A percentile compares a stretch with the other conserved stretches of the same genome.
These are phyloP conservation scores for Elongisporangium senticosum DNA, from an alignment of 352 stramenopile genomes.

Conservation along the genomic window DNA sequence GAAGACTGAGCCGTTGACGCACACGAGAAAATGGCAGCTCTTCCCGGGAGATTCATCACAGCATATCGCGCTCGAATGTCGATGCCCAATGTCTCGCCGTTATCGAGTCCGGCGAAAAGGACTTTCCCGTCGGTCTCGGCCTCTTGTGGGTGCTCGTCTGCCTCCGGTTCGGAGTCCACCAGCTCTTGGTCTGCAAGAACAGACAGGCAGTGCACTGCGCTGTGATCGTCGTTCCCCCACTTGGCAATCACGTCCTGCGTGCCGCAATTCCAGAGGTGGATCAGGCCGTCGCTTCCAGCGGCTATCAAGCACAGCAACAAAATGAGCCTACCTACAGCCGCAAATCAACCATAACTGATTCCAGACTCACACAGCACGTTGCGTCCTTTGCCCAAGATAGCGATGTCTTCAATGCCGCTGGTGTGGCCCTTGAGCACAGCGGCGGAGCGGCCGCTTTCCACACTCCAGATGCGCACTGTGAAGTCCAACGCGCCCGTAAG, in stretches of 20 bases:
- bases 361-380: conserved; percentile 66
- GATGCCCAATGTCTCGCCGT: conserved; percentile 49
- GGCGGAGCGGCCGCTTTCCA: conserved; percentile 34
- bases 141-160: conserved; percentile 18
- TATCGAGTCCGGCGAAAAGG: conserved; percentile 59
- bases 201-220: conserved; percentile 42
- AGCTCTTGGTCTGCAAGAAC: conserved; percentile 30
- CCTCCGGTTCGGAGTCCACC: conserved; percentile 7
- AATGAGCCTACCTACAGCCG: not conserved
- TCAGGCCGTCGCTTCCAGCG: conserved; percentile 48
- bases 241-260: conserved; percentile 47
- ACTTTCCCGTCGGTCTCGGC: conserved; percentile 58
- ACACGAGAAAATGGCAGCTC: conserved; percentile 37
- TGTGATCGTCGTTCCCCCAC: conserved; percentile 56
- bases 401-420: conserved; percentile 49
- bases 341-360: not conserved
- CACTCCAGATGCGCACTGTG: conserved; percentile 65
- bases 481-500: conserved; percentile 72
- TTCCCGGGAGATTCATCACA: conserved; percentile 33
- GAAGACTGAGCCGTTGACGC: conserved; percentile 5
- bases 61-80: conserved; percentile 41
- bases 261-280: conserved; percentile 63
- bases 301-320: conserved; percentile 20
- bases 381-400: conserved; percentile 53
- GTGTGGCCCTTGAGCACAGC: conserved; percentile 54